Conservation (phyloP, 2,329 filamentous ascomycete genomes). For the Botryosphaeria dothidea region DNA sequence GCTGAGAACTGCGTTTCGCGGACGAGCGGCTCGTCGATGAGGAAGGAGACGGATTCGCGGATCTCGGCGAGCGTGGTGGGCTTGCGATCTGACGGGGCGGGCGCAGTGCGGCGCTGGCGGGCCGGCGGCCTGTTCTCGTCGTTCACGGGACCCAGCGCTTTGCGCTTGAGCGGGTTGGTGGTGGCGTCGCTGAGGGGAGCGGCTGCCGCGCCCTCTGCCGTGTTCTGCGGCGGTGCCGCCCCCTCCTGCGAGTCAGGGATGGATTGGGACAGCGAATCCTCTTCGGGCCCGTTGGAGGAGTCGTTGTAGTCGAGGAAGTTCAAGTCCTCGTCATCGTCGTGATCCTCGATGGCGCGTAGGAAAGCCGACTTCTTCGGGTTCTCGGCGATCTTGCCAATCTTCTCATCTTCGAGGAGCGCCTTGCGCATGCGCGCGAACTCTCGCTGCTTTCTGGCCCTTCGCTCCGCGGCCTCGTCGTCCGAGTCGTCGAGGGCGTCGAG, state of each 20-base stretch:
- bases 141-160: slow-evolving; percentile 41
- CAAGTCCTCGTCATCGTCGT: slow-evolving; percentile 69
- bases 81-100: slow-evolving; percentile 54
- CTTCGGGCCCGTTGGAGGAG: slow-evolving; percentile 28
- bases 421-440: slow-evolving; percentile 93
- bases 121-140: slow-evolving; percentile 54
- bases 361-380: slow-evolving; percentile 90
- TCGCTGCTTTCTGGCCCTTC: slow-evolving; percentile 76
- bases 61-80: slow-evolving; percentile 78
- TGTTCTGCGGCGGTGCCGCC: slow-evolving; percentile 6
- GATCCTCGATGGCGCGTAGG: slow-evolving; percentile 84
- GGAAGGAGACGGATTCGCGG: slow-evolving; percentile 76
- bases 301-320: slow-evolving; percentile 62
- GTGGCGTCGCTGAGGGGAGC: slow-evolving; percentile 9
- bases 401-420: slow-evolving; percentile 83
- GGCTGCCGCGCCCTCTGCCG: neutral
- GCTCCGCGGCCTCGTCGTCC: slow-evolving; percentile 76
- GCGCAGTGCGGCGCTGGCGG: slow-evolving; percentile 61
- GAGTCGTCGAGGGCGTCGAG: slow-evolving; percentile 87
- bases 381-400: slow-evolving; percentile 84
- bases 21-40: slow-evolving; percentile 69
- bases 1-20: slow-evolving; percentile 53
- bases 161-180: slow-evolving; percentile 40
- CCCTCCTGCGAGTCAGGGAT: slow-evolving; percentile 44
- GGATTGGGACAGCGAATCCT: slow-evolving; percentile 32